Percentiles rank a stretch among this genome's conserved stretches.
Conservation (phyloP, 1,284 basidiomycete species). For the Prillingera fragicola region DNA sequence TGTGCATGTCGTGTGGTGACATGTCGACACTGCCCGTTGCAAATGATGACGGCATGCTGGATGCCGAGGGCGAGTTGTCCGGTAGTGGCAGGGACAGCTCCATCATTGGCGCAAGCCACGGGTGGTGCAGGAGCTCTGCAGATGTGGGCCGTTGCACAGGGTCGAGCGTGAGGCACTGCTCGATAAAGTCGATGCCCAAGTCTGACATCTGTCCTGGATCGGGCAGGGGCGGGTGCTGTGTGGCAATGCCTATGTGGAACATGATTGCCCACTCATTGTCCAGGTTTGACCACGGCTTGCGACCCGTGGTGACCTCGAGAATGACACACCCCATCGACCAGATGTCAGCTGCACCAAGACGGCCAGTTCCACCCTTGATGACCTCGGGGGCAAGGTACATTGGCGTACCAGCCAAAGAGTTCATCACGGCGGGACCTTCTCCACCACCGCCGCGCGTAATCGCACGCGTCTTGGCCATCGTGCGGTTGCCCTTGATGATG, state of each 20-base stretch:
- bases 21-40: not conserved
- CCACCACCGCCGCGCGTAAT: constrained; percentile 45
- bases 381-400: constrained; percentile 99
- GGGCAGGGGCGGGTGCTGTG: constrained; percentile 91
- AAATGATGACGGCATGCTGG: constrained; percentile 9
- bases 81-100: constrained; percentile 9
- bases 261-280: constrained; percentile 99
- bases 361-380: constrained; percentile 71
- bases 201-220: constrained; percentile 84
- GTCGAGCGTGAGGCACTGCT: constrained; percentile 84
- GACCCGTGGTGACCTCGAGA: constrained; percentile 86
- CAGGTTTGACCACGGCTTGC: constrained; percentile 95
- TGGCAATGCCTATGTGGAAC: constrained; percentile 98
- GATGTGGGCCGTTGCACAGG: constrained; percentile 79
- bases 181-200: constrained; percentile 88
- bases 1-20: too few relatives aligned
- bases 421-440: constrained; percentile 53
- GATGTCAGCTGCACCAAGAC: constrained; percentile 95
- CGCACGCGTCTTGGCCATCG: constrained; percentile 63
- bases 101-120: constrained; percentile 65
- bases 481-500: constrained; percentile 85
- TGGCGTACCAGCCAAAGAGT: constrained; percentile 91
- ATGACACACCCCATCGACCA: constrained; percentile 94
- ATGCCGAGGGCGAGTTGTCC: constrained; percentile 5
- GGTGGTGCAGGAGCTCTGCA: constrained; percentile 75